These are phyloP conservation scores for Sicyos baderoa DNA, from an alignment of 306 rosid genomes.

Conservation along the genomic window DNA sequence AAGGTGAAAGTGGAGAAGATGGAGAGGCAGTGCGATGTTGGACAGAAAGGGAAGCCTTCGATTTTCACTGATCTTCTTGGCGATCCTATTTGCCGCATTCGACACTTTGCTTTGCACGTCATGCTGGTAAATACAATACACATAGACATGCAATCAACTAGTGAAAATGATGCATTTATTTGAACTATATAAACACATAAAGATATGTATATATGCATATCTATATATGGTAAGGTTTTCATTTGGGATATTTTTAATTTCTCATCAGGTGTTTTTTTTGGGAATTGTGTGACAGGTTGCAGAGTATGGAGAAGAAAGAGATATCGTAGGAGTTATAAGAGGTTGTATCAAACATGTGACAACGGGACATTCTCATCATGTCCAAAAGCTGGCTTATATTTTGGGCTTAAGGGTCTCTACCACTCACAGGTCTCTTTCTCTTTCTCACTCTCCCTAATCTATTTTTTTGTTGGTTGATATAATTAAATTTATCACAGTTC, in stretches of 20 bases:
- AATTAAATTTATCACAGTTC: too few relatives aligned
- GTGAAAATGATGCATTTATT: conserved; percentile 11
- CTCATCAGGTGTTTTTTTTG: not conserved
- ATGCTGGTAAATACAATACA: conserved; percentile 61
- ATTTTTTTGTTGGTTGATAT: not conserved
- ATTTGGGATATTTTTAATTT: not conserved
- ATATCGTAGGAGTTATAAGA: conserved; percentile 68
- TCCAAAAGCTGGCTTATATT: conserved; percentile 64
- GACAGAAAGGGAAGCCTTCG: conserved; percentile 56
- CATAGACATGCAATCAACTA: conserved; percentile 7
- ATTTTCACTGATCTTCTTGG: conserved; percentile 85
- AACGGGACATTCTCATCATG: conserved; percentile 41
- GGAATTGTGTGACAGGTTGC: conserved; percentile 50
- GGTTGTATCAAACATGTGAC: conserved; percentile 82
- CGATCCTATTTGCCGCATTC: conserved; percentile 76
- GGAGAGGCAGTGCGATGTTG: conserved; percentile 68
- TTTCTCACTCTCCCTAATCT: conserved; percentile 7
- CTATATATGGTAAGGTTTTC: conserved; percentile 2
- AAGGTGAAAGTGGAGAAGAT: conserved; percentile 60
- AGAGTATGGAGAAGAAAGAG: conserved; percentile 59
- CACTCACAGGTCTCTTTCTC: conserved; percentile 53
- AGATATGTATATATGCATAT: not conserved
- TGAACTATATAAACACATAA: not conserved
- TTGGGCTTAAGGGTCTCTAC: conserved; percentile 88
- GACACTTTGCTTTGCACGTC: conserved; percentile 59